Conservation (phyloP, 352 stramenopile species). For the Globisporangium apiculatum region DNA sequence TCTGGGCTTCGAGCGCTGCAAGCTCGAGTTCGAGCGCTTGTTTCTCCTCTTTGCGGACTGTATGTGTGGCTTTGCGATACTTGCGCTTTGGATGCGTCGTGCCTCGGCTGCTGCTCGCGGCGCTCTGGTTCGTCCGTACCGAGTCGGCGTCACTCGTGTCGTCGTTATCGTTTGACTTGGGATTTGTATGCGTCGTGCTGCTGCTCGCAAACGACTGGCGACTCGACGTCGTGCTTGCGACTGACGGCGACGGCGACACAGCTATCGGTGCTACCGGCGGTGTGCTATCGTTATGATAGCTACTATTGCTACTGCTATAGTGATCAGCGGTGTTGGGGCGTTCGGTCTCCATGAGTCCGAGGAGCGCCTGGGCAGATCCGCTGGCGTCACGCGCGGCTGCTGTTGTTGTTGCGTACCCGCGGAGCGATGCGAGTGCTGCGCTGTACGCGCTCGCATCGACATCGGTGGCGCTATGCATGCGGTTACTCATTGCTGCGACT, state of each 20-base stretch:
- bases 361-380: conserved; percentile 11
- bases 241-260: conserved; percentile 1
- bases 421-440: background rate
- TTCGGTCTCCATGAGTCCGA: conserved; percentile 10
- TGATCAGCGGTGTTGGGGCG: background rate
- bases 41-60: conserved; percentile 29
- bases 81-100: conserved; percentile 8
- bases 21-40: conserved; percentile 21
- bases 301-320: no score
- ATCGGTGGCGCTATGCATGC: background rate
- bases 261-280: background rate
- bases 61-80: conserved; percentile 14
- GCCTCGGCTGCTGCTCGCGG: conserved; percentile 1
- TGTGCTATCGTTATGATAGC: no score
- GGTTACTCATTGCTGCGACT: background rate
- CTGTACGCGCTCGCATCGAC: background rate
- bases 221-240: conserved; percentile 2
- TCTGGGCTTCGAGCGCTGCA: conserved; percentile 20
- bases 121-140: background rate
- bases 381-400: background rate
- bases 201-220: conserved; percentile 1
- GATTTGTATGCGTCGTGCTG: background rate
- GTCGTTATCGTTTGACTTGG: background rate
- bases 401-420: background rate
- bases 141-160: conserved; percentile 6